phyloP scores from a whole-genome alignment of 2,329 filamentous ascomycete species.

The Cytospora chrysosperma region DNA sequence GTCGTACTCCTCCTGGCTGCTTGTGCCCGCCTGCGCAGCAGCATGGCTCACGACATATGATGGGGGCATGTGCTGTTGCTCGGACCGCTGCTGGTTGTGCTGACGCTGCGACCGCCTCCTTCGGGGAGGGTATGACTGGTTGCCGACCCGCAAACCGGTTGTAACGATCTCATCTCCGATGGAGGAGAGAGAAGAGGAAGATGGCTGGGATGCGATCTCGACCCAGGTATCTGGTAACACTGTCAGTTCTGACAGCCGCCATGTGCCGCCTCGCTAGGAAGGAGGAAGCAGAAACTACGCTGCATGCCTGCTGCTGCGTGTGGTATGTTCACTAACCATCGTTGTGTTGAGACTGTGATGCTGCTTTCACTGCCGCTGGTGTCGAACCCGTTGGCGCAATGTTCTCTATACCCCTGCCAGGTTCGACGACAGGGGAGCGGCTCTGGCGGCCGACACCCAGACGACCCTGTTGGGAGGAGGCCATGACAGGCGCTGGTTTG shows the following conservation, averaged over 20 bases:
- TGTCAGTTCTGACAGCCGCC: conserved; percentile 27
- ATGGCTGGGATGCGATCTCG: conserved; percentile 88
- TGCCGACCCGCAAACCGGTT: conserved; percentile 76
- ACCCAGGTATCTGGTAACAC: conserved; percentile 87
- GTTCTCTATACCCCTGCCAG: conserved; percentile 24
- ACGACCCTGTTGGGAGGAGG: conserved; percentile 27
- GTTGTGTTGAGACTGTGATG: conserved; percentile 32
- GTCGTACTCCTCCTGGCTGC: conserved; percentile 92
- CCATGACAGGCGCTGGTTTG: conserved; percentile 24
- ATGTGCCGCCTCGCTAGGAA: not conserved
- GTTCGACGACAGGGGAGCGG: conserved; percentile 20
- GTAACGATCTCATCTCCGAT: conserved; percentile 87
- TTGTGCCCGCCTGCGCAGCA: conserved; percentile 49
- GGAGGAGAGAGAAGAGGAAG: conserved; percentile 87
- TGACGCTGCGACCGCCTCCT: conserved; percentile 51
- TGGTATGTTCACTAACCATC: conserved; percentile 34
- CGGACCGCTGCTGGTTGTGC: conserved; percentile 38
- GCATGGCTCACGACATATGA: conserved; percentile 41
- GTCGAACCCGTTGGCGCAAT: conserved; percentile 24
- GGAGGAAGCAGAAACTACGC: not conserved
- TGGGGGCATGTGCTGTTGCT: conserved; percentile 35
- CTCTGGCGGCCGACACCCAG: conserved; percentile 20
- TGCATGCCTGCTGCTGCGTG: not conserved
- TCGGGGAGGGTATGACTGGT: conserved; percentile 59
- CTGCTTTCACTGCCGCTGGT: conserved; percentile 7